Evolutionary conservation across 169 alveolate genomes (phyloP).

Genomic region (Plasmodium gallinaceum): DNA sequence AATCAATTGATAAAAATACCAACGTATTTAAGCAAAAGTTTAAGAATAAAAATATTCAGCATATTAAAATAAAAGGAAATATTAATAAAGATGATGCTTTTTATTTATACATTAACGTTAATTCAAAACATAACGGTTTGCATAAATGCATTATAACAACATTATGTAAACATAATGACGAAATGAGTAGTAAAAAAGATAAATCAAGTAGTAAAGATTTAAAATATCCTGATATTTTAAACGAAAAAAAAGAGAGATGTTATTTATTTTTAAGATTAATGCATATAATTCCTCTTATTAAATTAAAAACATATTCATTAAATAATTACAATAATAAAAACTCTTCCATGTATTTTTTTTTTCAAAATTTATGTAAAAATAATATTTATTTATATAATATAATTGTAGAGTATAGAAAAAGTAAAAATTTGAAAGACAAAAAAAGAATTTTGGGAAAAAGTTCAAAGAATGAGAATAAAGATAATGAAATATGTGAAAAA

Average conservation of each 20-base stretch:
- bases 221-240: slow-evolving; percentile 29
- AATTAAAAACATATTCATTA: slow-evolving; percentile 26
- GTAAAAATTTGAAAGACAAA: background rate
- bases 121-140: slow-evolving; percentile 23
- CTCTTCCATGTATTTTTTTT: slow-evolving; percentile 34
- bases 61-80: slow-evolving; percentile 43
- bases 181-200: background rate
- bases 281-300: slow-evolving; percentile 50
- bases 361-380: slow-evolving; percentile 42
- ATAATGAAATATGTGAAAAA: background rate
- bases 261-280: slow-evolving; percentile 35
- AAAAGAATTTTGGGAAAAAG: background rate
- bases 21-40: slow-evolving; percentile 58
- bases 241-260: slow-evolving; percentile 29
- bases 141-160: slow-evolving; percentile 57
- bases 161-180: slow-evolving; percentile 29
- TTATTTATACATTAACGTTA: slow-evolving; percentile 32
- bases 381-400: slow-evolving; percentile 27
- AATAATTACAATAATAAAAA: background rate
- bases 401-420: slow-evolving; percentile 6
- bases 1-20: slow-evolving; percentile 27
- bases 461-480: background rate
- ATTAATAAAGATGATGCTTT: slow-evolving; percentile 20
- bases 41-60: slow-evolving; percentile 59
- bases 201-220: background rate